Base-by-base conservation (phyloP, 2,329 filamentous ascomycete species). In the Colletotrichum horii region DNA sequence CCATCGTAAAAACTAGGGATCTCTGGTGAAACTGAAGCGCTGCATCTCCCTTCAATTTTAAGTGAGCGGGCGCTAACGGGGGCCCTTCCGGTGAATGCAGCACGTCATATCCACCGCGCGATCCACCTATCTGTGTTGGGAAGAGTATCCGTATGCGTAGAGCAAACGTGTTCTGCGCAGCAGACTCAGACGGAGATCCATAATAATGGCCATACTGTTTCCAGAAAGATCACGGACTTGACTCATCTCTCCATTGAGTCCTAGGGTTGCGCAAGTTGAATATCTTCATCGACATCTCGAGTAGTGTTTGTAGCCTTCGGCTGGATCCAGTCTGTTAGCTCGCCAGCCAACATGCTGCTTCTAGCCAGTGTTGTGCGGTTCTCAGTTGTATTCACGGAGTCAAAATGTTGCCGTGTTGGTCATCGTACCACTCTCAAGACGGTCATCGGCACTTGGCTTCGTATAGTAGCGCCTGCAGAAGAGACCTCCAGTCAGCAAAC, bases 191-290 rank as follows among this genome's bases (percentile, higher is more conserved):
- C 12, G 4, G 24, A 24, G 14, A 22, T 22, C n/a, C 43, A 14
- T 48, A 16, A 22, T 22, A 14, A 52, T 52, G 6, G 2, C 11
- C 43, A 4, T 52, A 4, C 6, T 52, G n/a, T 52, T 52, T 52
- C 12, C n/a, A 52, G 0, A 5, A 14, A 3, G n/a, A 24, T 48
- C 9, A 12, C 3, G 38, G 19, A 48, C 19, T 12, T 7, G 38
- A n/a, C n/a, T n/a, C 1, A 8, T n/a, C 3, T 48, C 6, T 14
- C n/a, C n/a, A 24, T 4, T 4, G n/a, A 11, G 8, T 52, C 19
- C 6, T 6, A 52, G n/a, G 0, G 11, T 52, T 52, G n/a, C 3
- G n/a, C 11, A n/a, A 14, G 1, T 0, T 14, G 11, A 4, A 52
- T 2, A 8, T 30, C 28, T 30, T 30, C 8, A n/a, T 8, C 7